Base-by-base conservation (phyloP, 2,329 filamentous ascomycete species). In the Nothopassalora personata region DNA sequence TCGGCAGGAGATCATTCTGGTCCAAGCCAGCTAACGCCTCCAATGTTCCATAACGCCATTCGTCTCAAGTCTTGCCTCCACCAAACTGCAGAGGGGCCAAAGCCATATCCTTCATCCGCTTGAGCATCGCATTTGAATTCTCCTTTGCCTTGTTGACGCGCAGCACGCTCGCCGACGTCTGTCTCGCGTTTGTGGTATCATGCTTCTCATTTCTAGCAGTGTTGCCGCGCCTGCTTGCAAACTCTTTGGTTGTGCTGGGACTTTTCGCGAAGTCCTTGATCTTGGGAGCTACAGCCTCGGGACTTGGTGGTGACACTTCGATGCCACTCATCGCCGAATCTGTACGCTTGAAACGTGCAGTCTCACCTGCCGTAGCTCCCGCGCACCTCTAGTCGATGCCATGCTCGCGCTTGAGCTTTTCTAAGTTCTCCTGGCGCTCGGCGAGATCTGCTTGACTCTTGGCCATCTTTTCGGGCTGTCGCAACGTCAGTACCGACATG, bases 391-490 rank as follows among this genome's bases (percentile, higher is more conserved):
- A 99, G 87, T 97, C 93, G 83, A 97, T 97, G 75, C 92, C 93
- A 79, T 99, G 91, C 78, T 97, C 90, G 75, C 88, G 86, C 82
- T 99, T 99, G 80, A 97, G 87, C 81, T 91, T 89, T 85, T 96
- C 93, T 89, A 99, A 86, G 82, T 93, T 94, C 77, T 96, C 90
- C 79, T 94, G 90, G 80, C 94, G 90, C 71, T 91, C 87, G 72
- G 93, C 90, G 72, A 97, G 83, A 79, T 97, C 91, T 79, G 59
- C 57, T 67, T 69, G 67, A 57, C 90, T 90, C 77, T 89, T 90
- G 74, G 84, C 77, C 86, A 89, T 89, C 78, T 89, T 89, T 71
- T 89, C 87, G 67, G 86, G 86, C 75, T 90, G 47, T 36, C 39
- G 11, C 49, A 36, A 28, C 18, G 57, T 65, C 57, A 65, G 63